Percentiles rank a stretch among this genome's conserved stretches.
phyloP scores from a whole-genome alignment of 805 yeast genomes.

The Kluyveromyces nonfermentans region DNA sequence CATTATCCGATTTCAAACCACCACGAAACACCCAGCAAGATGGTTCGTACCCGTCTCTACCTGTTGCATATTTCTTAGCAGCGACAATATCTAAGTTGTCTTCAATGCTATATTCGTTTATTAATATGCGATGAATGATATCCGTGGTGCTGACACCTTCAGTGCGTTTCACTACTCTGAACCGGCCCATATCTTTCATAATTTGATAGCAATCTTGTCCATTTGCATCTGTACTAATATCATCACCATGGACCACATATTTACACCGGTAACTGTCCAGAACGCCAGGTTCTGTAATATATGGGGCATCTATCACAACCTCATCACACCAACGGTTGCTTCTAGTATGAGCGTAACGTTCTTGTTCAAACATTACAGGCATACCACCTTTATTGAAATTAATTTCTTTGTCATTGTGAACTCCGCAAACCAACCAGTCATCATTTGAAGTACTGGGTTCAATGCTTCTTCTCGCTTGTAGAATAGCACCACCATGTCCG shows the following conservation, averaged over 20 bases:
- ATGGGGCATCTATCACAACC: constrained; percentile 75
- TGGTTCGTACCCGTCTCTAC: constrained; percentile 44
- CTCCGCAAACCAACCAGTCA: constrained; percentile 39
- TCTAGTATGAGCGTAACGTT: constrained; percentile 74
- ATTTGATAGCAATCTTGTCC: constrained; percentile 88
- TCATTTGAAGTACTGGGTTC: neutral
- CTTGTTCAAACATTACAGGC: constrained; percentile 79
- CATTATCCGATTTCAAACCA: constrained; percentile 25
- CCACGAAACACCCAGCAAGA: constrained; percentile 49
- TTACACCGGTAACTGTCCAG: constrained; percentile 68
- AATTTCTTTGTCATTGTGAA: constrained; percentile 88
- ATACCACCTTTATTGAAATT: constrained; percentile 84
- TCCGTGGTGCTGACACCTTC: constrained; percentile 94
- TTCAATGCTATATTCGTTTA: constrained; percentile 7
- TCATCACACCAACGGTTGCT: constrained; percentile 84
- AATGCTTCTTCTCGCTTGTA: constrained; percentile 84
- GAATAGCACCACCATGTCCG: constrained; percentile 95
- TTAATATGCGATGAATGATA: constrained; percentile 78
- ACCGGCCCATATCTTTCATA: constrained; percentile 77
- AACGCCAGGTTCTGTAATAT: constrained; percentile 72
- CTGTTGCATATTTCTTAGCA: constrained; percentile 49
- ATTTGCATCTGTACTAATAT: constrained; percentile 90
- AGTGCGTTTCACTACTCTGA: constrained; percentile 86
- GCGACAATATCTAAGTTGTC: constrained; percentile 11
- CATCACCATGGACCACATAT: constrained; percentile 98